These are phyloP conservation scores for Neonectria sp. DNA, from an alignment of 2,329 filamentous ascomycete species.

Conservation along the genomic window DNA sequence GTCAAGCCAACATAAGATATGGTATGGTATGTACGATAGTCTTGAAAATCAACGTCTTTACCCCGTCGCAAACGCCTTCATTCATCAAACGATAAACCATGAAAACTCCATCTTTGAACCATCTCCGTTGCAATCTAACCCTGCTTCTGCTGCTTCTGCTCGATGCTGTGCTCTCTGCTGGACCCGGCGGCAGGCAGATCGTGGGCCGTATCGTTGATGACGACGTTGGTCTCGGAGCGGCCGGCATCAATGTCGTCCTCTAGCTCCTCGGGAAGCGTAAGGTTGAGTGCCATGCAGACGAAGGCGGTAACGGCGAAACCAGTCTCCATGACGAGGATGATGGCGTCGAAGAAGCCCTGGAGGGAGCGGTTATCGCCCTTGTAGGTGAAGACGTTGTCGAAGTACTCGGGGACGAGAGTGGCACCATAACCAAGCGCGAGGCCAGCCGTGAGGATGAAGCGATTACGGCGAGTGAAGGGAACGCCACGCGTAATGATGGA, in stretches of 20 bases:
- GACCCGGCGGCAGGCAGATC: conserved; percentile 25
- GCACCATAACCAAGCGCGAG: conserved; percentile 82
- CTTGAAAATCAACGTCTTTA: conserved; percentile 13
- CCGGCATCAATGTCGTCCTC: conserved; percentile 66
- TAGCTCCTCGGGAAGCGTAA: conserved; percentile 81
- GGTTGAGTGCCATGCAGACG: conserved; percentile 80
- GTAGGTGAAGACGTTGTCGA: conserved; percentile 81
- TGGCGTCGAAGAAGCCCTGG: conserved; percentile 81
- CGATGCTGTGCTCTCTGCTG: conserved; percentile 30
- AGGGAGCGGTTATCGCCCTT: conserved; percentile 76
- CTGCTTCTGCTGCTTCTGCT: conserved; percentile 28
- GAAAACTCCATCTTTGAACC: conserved; percentile 10
- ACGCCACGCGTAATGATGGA: conserved; percentile 80
- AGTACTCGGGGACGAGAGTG: conserved; percentile 77
- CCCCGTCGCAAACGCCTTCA: conserved; percentile 21
- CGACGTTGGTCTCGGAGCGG: conserved; percentile 37
- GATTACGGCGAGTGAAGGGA: conserved; percentile 82
- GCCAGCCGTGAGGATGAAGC: conserved; percentile 85
- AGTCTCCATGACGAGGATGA: conserved; percentile 80
- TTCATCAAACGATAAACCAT: conserved; percentile 15
- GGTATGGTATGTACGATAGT: not conserved
- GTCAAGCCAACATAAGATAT: conserved; percentile 2
- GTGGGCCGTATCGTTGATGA: conserved; percentile 29
- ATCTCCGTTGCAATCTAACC: not conserved
- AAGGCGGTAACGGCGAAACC: conserved; percentile 84